Base-by-base conservation (phyloP, 352 stramenopile species). In the Phytopythium kandeliae region DNA sequence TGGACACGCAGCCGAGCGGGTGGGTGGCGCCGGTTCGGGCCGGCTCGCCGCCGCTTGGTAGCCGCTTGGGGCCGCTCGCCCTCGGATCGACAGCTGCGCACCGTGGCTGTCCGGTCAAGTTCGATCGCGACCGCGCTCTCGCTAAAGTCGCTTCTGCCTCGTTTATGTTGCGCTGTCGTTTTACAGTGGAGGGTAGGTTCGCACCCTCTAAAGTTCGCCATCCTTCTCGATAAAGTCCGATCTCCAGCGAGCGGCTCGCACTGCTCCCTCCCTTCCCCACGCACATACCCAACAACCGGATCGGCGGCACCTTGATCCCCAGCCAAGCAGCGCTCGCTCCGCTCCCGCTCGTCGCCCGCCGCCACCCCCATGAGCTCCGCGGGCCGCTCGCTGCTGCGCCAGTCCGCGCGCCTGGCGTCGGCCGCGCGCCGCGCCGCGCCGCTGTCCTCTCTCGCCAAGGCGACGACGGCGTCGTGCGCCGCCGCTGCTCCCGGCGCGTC, bases 321-420 rank as follows among this genome's bases (percentile, higher is more conserved):
- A n/a, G n/a, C n/a, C n/a, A n/a, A n/a, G n/a, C n/a, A n/a, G n/a
- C n/a, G n/a, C n/a, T 4, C 40, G 4, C 19, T 30, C 13, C 35
- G 22, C 8, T 15, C 16, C 12, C 22, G 33, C 33, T 19, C 21
- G 15, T 19, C 16, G 36, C 17, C 4, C 16, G 17, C n/a, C 42
- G 2, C 25, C 15, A 7, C 16, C 24, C 17, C 24, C 42, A 48
- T 48, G 42, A 48, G 42, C 42, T 48, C 42, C 25, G 42, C 42
- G 2, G 25, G 42, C 24, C 42, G 44, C 16, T 37, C 44, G 44
- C 26, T 51, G 28, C 44, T 51, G 44, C 44, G 44, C 4, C 44
- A 34, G 24, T 48, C 42, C 1, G 42, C 25, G 42, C 42, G 42
- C 42, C 13, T 48, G 38, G 38, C 38, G 4, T 24, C 26, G 24